Evolutionary conservation across 768 basidiomycete species (phyloP).

Genomic region (Albatrellus ellisii): DNA sequence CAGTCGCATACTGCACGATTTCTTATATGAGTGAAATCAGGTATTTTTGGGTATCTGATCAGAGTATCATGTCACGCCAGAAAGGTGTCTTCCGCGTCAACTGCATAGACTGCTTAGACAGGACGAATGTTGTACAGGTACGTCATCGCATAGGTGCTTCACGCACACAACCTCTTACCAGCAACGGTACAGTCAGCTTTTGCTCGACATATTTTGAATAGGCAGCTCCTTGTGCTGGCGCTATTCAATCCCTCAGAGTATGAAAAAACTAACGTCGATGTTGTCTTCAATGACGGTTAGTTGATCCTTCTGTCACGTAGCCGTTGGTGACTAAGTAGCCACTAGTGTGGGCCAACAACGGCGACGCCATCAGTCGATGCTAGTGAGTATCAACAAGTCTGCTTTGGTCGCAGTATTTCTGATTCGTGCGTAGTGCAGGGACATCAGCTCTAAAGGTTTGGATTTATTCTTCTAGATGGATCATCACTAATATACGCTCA

Average conservation of each 20-base stretch:
- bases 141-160: neutral
- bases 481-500: constrained; percentile 1
- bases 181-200: constrained; percentile 62
- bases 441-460: constrained; percentile 90
- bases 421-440: constrained; percentile 51
- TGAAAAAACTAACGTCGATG: constrained; percentile 49
- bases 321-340: constrained; percentile 1
- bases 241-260: constrained; percentile 40
- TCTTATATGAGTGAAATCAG: constrained; percentile 22
- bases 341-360: constrained; percentile 95
- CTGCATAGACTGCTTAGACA: constrained; percentile 91
- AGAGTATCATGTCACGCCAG: constrained; percentile 62
- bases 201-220: constrained; percentile 68
- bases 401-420: neutral
- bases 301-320: constrained; percentile 1
- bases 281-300: constrained; percentile 68
- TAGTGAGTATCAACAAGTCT: constrained; percentile 38
- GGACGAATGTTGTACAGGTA: constrained; percentile 91
- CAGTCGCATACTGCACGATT: neutral
- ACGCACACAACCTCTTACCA: no score
- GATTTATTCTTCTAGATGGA: constrained; percentile 3
- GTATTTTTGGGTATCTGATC: constrained; percentile 73
- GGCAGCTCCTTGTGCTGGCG: constrained; percentile 62
- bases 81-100: constrained; percentile 83
- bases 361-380: constrained; percentile 84